Base-by-base conservation (phyloP, 2,329 filamentous ascomycete species). In the Achaetomium macrosporum region DNA sequence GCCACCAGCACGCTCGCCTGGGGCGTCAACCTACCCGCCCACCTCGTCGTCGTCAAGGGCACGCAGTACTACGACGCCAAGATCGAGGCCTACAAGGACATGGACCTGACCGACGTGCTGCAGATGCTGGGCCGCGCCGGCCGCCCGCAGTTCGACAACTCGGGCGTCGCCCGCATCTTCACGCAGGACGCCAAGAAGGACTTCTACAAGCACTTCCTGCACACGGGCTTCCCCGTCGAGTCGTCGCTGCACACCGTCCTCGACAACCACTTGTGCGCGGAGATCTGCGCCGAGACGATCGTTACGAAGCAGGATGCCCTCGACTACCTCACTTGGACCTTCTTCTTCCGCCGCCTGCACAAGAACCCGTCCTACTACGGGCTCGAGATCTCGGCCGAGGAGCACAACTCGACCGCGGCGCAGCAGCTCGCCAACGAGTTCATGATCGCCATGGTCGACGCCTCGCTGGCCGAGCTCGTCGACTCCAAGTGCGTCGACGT, bases 361-460 rank as follows among this genome's bases (percentile, higher is more conserved):
- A 99, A 99, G 76, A 99, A 99, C 63, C 93, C 93, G 1, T 95
- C 91, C 0, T 99, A 96, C 72, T 99, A 99, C 63, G 95, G 95
- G 0, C 83, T 99, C 0, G 88, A 96, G 66, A 93, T 99, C 42
- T 89, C 88, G 0, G 86, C 88, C 0, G 91, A 96, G 62, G 90
- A 96, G 62, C 90, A 96, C 70, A 95, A 90, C 66, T 91, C 86
- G 9, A 83, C 90, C 30, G 79, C 82, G 7, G 92, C 95, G 0
- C 92, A 96, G 67, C 81, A 88, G 59, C 76, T 88, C 54, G 95
- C 92, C 4, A 96, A 96, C 62, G 88, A 95, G 31, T 99, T 88
- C 74, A 95, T 99, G 88, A 82, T 97, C 55, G 82, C 88, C 12
- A 84, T 99, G 73, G 92, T 99, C 7, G 88, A 92, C 65, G 87